Base-by-base conservation (phyloP, 208 protist genomes). In the Crithidia fasciculata region DNA sequence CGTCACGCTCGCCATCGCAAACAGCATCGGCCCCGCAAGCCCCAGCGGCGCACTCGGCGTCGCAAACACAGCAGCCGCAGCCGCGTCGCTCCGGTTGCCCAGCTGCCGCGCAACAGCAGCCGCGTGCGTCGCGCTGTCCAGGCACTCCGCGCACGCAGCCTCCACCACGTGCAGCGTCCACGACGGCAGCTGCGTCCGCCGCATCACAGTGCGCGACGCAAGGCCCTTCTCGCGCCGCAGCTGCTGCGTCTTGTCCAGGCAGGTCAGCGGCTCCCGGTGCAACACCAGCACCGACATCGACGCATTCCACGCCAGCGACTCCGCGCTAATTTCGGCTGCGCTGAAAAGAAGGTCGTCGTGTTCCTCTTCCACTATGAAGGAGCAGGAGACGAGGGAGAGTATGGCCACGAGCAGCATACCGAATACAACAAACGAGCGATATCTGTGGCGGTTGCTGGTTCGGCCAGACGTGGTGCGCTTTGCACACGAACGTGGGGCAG, bases 1-100 rank as follows among this genome's bases (percentile, higher is more conserved):
- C 50, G 71, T 69, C 45, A 69, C 71, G 71, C 71, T 76, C 53
- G 53, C 36, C 62, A 69, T 76, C 45, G 61, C 71, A 18, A 69
- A 47, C 40, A 69, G 61, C 59, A 69, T 68, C 43, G 71, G 71
- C 40, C 69, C 69, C 18, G 64, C 50, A 40, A 55, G 60, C 13
- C 69, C 69, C 0, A 74, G 71, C 50, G 60, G 53, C 5, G 71
- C 61, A 5, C 39, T 52, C 18, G 41, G 40, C 41, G 71, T 68
- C 41, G 59, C 71, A 54, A 47, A 76, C 71, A 36, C 45, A 15
- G 28, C 3, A 19, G 43, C 55, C 54, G 54, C 37, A 19, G 39
- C 36, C 57, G 15, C 57, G 13, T 45, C 36, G 41, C 8, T 52
- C 19, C 4, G 39, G 40, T 47, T 62, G 19, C 55, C 55, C 19